phyloP scores from a whole-genome alignment of 441 rosid species.

The Cnidoscolus chayamansa region DNA sequence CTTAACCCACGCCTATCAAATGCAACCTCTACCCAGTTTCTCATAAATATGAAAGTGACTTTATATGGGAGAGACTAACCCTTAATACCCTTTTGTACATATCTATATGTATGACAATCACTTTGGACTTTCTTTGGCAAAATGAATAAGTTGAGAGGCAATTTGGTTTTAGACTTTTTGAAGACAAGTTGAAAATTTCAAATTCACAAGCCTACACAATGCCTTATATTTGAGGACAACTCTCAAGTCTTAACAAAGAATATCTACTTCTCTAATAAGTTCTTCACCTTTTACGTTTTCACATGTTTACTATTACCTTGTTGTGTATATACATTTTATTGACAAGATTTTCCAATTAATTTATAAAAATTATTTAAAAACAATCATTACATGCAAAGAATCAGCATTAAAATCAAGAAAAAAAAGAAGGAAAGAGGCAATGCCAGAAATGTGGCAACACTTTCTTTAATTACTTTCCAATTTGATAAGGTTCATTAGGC shows the following conservation, averaged over 20 bases:
- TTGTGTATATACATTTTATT: too few species aligned
- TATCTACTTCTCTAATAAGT: neutral
- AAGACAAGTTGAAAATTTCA: neutral
- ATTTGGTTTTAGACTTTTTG: constrained; percentile 1
- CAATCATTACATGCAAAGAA: too few species aligned
- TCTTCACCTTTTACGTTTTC: neutral
- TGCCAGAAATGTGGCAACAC: neutral
- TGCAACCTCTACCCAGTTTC: neutral
- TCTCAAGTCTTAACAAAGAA: neutral
- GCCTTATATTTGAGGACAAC: neutral
- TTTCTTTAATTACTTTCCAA: neutral
- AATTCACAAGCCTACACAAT: neutral
- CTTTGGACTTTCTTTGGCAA: constrained; percentile 13
- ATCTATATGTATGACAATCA: neutral
- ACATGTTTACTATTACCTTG: too few species aligned
- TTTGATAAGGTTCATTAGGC: neutral
- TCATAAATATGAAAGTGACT: constrained; percentile 11
- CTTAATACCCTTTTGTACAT: too few species aligned
- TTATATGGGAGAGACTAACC: neutral
- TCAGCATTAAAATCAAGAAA: neutral
- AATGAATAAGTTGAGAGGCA: neutral
- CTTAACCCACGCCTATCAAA: constrained; percentile 18
- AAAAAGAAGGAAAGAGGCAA: neutral
- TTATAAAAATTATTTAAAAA: too few species aligned
- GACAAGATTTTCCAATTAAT: too few species aligned